Evolutionary conservation across 2,329 filamentous ascomycete species (phyloP), one percentile per base, ranked within the genome.

Genomic region (Fusarium chaquense): DNA sequence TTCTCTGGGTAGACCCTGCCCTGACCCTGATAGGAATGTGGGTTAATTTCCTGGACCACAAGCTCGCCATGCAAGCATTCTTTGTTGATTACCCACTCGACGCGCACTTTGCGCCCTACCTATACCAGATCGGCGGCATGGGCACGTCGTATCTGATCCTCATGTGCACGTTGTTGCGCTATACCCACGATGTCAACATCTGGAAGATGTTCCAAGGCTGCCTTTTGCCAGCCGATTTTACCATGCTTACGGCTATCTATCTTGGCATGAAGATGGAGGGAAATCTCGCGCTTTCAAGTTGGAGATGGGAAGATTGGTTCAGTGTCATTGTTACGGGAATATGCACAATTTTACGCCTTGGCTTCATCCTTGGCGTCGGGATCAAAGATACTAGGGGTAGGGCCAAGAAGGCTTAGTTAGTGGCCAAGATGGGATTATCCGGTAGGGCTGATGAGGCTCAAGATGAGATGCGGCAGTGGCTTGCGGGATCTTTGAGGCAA

Each of bases 71-170:
- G 6, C 33, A 49, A n/a, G 61, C 69, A 5, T 70, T 72, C 28
- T 67, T 71, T 30, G 6, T 24, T 1, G 43, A 58, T 6, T 52
- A 56, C 20, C 52, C 52, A 16, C 58, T 54, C 5, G 66, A 62
- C 4, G 66, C 62, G 13, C 50, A 58, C 16, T 53, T 72, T n/a
- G 58, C 53, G 5, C 58, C 59, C 3, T 73, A 73, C 13, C 26
- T 75, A 15, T 74, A 71, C n/a, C 70, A 72, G 38, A 72, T 75
- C n/a, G 72, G 62, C 16, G 72, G 72, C 20, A 67, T 75, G 71
- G 69, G 63, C 38, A 58, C 51, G 6, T 72, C 71, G 0, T 73
- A 57, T 11, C 40, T 73, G 0, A 26, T 52, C 5, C 44, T 73
- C 1, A 24, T 55, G 11, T 36, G 65, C 4, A 24, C 58, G 1